Evolutionary conservation across 306 rosid species (phyloP).

Genomic region (Vigna trinervia): DNA sequence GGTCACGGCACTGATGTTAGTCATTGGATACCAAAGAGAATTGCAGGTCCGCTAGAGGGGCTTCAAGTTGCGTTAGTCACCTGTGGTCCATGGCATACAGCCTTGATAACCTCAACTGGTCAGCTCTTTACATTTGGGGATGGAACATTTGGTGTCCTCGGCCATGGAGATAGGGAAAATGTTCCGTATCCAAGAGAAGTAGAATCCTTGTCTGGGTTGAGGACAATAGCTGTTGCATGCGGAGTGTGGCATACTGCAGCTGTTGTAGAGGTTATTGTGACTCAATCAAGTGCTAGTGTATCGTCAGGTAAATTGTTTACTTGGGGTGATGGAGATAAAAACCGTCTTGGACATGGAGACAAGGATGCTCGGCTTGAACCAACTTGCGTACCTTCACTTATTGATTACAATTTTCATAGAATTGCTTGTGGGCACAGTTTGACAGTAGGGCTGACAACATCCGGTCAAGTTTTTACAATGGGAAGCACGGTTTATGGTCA

Average conservation of each 20-base stretch:
- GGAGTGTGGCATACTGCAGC: conserved; percentile 99
- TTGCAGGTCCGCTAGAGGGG: conserved; percentile 92
- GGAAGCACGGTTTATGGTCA: conserved; percentile 99
- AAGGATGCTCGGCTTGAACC: conserved; percentile 93
- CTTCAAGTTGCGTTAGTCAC: conserved; percentile 89
- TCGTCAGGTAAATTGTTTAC: conserved; percentile 93
- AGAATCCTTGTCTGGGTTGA: conserved; percentile 88
- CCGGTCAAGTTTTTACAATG: conserved; percentile 91
- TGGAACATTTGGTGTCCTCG: conserved; percentile 97
- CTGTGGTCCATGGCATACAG: conserved; percentile 99
- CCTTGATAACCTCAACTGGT: conserved; percentile 82
- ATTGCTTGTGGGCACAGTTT: conserved; percentile 97
- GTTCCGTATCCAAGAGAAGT: conserved; percentile 86
- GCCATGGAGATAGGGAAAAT: conserved; percentile 93
- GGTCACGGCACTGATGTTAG: conserved; percentile 94
- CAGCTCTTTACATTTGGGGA: conserved; percentile 96
- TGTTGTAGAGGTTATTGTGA: conserved; percentile 89
- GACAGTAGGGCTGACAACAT: conserved; percentile 89
- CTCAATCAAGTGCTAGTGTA: conserved; percentile 86
- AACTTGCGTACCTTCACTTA: conserved; percentile 84
- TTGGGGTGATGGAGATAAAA: conserved; percentile 99
- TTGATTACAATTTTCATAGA: conserved; percentile 87
- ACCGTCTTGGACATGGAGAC: conserved; percentile 98
- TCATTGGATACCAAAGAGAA: conserved; percentile 98
- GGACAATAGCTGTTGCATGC: conserved; percentile 96